Percentiles rank a stretch among this genome's conserved stretches.
Conservation (phyloP, 2,329 filamentous ascomycete genomes). For the Pseudocercospora cruenta region DNA sequence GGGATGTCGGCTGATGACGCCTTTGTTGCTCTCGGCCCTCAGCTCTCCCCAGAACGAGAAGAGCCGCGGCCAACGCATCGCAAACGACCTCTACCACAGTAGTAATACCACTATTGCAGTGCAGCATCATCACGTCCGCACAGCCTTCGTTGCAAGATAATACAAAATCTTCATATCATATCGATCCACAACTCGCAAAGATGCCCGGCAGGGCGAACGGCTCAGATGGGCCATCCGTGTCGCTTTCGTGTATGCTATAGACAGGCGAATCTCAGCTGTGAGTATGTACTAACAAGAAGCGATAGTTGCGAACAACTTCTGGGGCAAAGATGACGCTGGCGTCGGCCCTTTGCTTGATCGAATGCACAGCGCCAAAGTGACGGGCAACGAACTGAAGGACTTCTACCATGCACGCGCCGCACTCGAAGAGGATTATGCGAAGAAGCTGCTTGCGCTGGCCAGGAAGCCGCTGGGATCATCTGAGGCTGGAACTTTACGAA, state of each 20-base stretch:
- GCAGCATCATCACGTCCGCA: neutral
- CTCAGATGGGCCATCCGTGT: constrained; percentile 42
- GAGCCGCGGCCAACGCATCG: neutral
- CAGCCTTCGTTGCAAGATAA: neutral
- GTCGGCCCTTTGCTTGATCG: constrained; percentile 88
- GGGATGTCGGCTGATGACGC: neutral
- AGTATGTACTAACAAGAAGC: constrained; percentile 37
- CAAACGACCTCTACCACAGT: neutral
- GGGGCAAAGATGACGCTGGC: constrained; percentile 98
- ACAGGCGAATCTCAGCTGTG: neutral
- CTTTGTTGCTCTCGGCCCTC: neutral
- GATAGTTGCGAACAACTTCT: constrained; percentile 97
- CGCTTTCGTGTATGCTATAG: constrained; percentile 40
- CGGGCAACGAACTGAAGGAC: constrained; percentile 86
- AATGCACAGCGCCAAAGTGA: constrained; percentile 92
- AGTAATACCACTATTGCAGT: neutral
- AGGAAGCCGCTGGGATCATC: constrained; percentile 87
- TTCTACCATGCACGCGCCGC: constrained; percentile 91
- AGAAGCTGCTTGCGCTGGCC: constrained; percentile 82
- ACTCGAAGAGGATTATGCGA: constrained; percentile 94
- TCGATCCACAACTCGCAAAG: neutral
- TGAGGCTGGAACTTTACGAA: constrained; percentile 80
- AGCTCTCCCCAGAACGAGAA: neutral
- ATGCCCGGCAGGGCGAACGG: constrained; percentile 39
- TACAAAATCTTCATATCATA: neutral